Percentiles rank a stretch among this genome's conserved stretches.
phyloP scores from a whole-genome alignment of 1,284 basidiomycete species.

The Leccinum subspadiceum region DNA sequence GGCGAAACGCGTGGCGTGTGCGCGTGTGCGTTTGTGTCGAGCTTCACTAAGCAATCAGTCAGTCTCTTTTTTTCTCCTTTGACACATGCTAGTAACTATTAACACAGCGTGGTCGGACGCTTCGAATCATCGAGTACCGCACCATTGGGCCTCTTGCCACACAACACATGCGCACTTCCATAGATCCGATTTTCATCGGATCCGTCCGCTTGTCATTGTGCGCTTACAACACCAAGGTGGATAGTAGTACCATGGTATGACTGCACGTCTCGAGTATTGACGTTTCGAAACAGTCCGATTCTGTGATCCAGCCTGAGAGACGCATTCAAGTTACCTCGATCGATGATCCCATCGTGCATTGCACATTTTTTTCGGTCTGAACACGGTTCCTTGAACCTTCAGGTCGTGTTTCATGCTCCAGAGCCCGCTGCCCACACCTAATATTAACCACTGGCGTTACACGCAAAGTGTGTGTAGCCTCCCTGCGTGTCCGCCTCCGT shows the following conservation, averaged over 20 bases:
- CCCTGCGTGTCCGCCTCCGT: not conserved
- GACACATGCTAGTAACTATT: conserved; percentile 1
- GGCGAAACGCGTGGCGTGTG: not conserved
- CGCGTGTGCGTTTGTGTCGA: not conserved
- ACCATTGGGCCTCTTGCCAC: not conserved
- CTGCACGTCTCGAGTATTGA: too few relatives aligned
- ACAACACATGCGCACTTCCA: not conserved
- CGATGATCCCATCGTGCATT: conserved; percentile 3
- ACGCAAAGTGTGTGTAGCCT: not conserved
- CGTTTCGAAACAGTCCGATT: not conserved
- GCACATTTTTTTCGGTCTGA: not conserved
- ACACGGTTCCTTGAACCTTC: not conserved
- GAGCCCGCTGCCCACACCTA: not conserved
- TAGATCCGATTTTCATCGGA: not conserved
- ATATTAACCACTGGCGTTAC: not conserved
- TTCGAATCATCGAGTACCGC: conserved; percentile 3
- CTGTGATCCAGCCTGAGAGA: not conserved
- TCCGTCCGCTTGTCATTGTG: not conserved
- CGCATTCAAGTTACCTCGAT: not conserved
- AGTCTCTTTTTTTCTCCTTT: not conserved
- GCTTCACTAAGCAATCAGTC: not conserved
- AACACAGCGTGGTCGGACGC: not conserved
- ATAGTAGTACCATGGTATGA: not conserved
- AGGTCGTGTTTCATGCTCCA: conserved; percentile 1
- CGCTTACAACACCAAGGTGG: not conserved